phyloP scores from a whole-genome alignment of 1,284 basidiomycete genomes.

The Volvariella surrecta region DNA sequence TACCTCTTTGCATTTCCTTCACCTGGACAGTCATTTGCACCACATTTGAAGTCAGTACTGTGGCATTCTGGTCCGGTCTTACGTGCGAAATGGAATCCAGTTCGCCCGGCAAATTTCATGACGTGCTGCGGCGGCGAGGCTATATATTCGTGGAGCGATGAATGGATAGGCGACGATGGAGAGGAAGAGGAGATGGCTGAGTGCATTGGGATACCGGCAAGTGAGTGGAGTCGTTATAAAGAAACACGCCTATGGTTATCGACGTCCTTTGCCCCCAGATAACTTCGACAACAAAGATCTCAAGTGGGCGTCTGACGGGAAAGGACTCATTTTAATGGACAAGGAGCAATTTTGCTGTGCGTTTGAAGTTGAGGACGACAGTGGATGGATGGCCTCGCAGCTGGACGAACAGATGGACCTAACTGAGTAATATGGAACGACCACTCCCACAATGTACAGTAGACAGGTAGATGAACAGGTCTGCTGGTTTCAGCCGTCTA shows the following conservation, averaged over 20 bases:
- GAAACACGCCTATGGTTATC: background rate
- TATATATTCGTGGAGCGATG: slow-evolving; percentile 76
- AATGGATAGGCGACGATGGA: slow-evolving; percentile 55
- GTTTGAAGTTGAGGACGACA: slow-evolving; percentile 47
- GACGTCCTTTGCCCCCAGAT: slow-evolving; percentile 28
- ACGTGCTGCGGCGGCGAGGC: slow-evolving; percentile 63
- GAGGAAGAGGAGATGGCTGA: slow-evolving; percentile 68
- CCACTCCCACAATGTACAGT: too few relatives aligned
- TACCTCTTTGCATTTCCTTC: slow-evolving; percentile 60
- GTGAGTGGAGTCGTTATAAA: slow-evolving; percentile 32
- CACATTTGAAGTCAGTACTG: slow-evolving; percentile 56
- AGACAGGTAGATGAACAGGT: too few relatives aligned
- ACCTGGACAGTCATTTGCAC: slow-evolving; percentile 41
- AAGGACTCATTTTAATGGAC: slow-evolving; percentile 64
- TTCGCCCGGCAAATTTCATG: slow-evolving; percentile 56
- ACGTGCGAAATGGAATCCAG: slow-evolving; percentile 71
- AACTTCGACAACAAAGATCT: slow-evolving; percentile 59
- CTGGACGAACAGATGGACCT: too few relatives aligned
- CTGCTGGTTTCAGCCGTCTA: too few relatives aligned
- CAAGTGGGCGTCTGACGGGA: slow-evolving; percentile 78
- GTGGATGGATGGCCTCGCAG: too few relatives aligned
- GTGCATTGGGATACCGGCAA: slow-evolving; percentile 71
- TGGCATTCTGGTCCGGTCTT: slow-evolving; percentile 52
- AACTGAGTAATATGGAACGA: too few relatives aligned
- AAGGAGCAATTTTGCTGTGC: slow-evolving; percentile 77